phyloP scores from a whole-genome alignment of 78 protist species.

The Isochrysis galbana region DNA sequence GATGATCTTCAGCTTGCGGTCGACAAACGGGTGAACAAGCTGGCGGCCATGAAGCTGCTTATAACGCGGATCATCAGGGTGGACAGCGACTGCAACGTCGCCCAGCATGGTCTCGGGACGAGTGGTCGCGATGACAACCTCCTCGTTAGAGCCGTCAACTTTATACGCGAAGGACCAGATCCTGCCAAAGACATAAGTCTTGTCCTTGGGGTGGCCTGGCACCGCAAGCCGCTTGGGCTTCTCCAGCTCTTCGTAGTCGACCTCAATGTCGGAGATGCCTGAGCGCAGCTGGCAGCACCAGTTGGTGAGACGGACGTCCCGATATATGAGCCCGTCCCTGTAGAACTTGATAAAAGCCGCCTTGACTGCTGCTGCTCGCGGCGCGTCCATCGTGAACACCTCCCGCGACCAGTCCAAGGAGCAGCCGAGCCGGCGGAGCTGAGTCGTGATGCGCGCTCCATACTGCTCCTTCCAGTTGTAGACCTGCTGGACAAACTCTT shows the following conservation, averaged over 20 bases:
- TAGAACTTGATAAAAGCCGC: conserved; percentile 90
- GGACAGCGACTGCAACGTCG: conserved; percentile 98
- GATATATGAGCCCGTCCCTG: conserved; percentile 77
- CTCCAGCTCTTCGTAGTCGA: conserved; percentile 80
- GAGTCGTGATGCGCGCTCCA: conserved; percentile 85
- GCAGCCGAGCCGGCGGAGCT: conserved; percentile 87
- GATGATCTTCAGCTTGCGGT: conserved; percentile 86
- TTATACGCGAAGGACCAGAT: conserved; percentile 85
- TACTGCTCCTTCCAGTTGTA: conserved; percentile 93
- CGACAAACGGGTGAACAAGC: conserved; percentile 80
- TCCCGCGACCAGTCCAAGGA: conserved; percentile 98
- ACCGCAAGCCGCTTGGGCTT: conserved; percentile 62
- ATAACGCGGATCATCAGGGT: conserved; percentile 72
- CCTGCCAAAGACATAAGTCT: conserved; percentile 75
- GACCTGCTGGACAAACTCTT: conserved; percentile 83
- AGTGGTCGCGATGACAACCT: conserved; percentile 95
- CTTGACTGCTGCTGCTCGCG: conserved; percentile 66
- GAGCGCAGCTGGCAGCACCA: conserved; percentile 96
- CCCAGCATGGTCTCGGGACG: conserved; percentile 99
- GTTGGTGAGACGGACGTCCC: conserved; percentile 91
- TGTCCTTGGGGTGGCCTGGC: conserved; percentile 75
- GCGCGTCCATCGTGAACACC: conserved; percentile 18
- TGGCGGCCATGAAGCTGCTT: conserved; percentile 79
- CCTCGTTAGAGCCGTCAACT: conserved; percentile 31
- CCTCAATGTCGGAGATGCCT: conserved; percentile 97